Base-by-base conservation (phyloP, 2,329 filamentous ascomycete species). In the Venturia carpophila region DNA sequence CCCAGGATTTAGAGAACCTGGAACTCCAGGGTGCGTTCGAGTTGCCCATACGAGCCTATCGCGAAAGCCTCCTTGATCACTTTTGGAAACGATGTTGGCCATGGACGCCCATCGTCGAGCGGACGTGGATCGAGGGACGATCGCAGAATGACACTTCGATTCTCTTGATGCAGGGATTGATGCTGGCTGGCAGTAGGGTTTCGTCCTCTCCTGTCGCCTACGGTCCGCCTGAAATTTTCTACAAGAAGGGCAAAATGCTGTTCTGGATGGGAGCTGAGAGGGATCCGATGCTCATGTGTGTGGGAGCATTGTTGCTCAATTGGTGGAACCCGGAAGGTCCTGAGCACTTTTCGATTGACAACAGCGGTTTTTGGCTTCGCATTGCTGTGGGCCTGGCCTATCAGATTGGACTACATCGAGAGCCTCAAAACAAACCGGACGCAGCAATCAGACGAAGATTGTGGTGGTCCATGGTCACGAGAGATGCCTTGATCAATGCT, bases 241-340 rank as follows among this genome's bases (percentile, higher is more conserved):
- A 75, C 66, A 72, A 71, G 41, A 73, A 71, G 66, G 73, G 72
- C 3, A 68, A 70, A 47, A 64, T 58, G 47, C 63, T 75, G 3
- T 75, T 75, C 66, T 75, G 71, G 71, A 73, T 71, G 68, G 71
- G 72, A 10, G 69, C 69, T 10, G 73, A 75, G 64, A 72, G 74
- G 47, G 71, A 78, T 60, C 74, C 77, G 5, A 72, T 79, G 60
- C 73, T 78, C 49, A 77, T 72, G 1, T 75, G 77, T 52, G 74
- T 75, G 15, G 74, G 75, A 11, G 72, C 75, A 9, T 74, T 75
- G 52, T 67, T 78, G 0, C 64, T 79, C 42, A 76, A 78, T 67
- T 78, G 76, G 77, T 79, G 76, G 69, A 79, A 78, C 60, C 77
- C 76, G 0, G 75, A 77, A 67, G 76, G 76, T 0, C 76, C 76